Base-by-base conservation (phyloP, 768 basidiomycete species). In the Leccinellum rugosiceps region DNA sequence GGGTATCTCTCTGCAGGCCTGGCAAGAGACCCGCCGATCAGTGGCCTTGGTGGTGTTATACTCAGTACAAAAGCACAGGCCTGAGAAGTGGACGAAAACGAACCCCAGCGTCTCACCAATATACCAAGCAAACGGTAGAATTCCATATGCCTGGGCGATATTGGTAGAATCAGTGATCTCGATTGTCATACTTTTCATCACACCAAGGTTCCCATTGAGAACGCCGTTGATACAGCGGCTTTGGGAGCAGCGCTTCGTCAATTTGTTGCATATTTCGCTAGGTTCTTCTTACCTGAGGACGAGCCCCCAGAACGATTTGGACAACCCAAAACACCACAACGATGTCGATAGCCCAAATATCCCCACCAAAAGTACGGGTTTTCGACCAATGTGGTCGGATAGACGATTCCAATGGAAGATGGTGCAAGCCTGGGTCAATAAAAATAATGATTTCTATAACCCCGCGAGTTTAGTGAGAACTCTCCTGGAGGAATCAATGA, bases 1-100 rank as follows among this genome's bases (percentile, higher is more conserved):
- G 88, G 87, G 66, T 87, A 90, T 23, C 81, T 81, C 45, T 90
- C 86, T 49, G 79, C 77, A 2, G 89, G 90, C 35, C 73, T 80
- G 10, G 85, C 82, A 25, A 91, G 71, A 14, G 75, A 65, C 1
- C 90, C 90, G 35, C 90, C 90, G 19, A 89, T 77, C 43, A 89
- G 68, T 13, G 90, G 87, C 0, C 89, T 88, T 45, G 23, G 28
- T 9, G 13, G 21, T 19, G 43, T 21, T 38, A n/a, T n/a, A n/a
- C n/a, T n/a, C n/a, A 66, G 54, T 13, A 56, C 15, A 5, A 57
- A 9, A 19, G 8, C 5, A 19, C 23, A 13, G 9, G 53, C n/a
- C 14, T n/a, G 6, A 9, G 26, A n/a, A 21, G 7, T 44, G 19
- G n/a, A 4, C 17, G 11, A 58, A 19, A 35, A 71, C 76, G 52